Conservation (phyloP, 306 rosid genomes). For the Acacia melanoxylon region DNA sequence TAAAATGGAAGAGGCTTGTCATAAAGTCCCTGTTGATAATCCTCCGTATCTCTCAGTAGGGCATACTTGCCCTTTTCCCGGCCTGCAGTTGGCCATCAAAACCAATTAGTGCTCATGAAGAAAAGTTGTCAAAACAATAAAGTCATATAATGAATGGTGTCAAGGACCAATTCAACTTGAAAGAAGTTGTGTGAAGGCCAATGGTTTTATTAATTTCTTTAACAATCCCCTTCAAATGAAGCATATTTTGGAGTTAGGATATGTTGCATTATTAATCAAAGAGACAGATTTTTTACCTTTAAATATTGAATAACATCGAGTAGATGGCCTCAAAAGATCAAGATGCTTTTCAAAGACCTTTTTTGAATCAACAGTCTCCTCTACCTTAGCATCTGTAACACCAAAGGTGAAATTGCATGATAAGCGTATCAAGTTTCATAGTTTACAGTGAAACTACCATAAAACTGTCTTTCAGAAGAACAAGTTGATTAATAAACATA, state of each 20-base stretch:
- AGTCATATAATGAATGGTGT: background rate
- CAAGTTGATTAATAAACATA: background rate
- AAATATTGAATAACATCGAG: slow-evolving; percentile 67
- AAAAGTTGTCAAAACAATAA: slow-evolving; percentile 19
- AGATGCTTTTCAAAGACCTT: slow-evolving; percentile 66
- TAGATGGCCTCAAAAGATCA: slow-evolving; percentile 77
- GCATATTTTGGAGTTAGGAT: slow-evolving; percentile 1
- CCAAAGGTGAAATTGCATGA: slow-evolving; percentile 34
- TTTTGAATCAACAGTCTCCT: slow-evolving; percentile 48
- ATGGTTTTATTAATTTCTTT: background rate
- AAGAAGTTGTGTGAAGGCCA: background rate
- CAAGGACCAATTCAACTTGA: background rate
- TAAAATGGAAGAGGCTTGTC: slow-evolving; percentile 91
- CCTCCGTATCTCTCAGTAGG: slow-evolving; percentile 73
- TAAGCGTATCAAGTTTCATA: slow-evolving; percentile 3
- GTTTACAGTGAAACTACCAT: slow-evolving; percentile 2
- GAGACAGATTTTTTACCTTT: slow-evolving; percentile 49
- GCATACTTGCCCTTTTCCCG: slow-evolving; percentile 66
- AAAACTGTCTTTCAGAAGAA: slow-evolving; percentile 5
- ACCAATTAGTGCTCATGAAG: slow-evolving; percentile 37
- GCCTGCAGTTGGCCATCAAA: slow-evolving; percentile 46
- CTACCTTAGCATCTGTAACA: slow-evolving; percentile 52
- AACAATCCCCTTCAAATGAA: background rate
- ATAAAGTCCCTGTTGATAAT: slow-evolving; percentile 66
- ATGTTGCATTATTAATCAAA: background rate